Evolutionary conservation across 2,329 filamentous ascomycete species (phyloP).

Genomic region (Cercospora berteroae): DNA sequence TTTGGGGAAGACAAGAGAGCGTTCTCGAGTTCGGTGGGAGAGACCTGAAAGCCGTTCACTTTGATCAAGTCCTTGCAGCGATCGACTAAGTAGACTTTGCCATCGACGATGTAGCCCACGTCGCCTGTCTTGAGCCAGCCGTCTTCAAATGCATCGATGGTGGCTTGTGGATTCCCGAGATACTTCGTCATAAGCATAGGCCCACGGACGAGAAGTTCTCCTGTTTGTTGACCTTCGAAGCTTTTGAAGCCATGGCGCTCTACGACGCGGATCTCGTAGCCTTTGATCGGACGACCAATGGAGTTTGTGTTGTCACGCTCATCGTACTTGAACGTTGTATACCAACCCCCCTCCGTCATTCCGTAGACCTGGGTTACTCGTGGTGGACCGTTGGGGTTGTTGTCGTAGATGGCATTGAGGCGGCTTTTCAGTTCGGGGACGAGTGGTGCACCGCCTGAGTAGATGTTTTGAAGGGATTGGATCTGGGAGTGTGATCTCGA

Average conservation of each 20-base stretch:
- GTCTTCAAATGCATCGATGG: slow-evolving; percentile 30
- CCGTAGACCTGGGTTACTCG: slow-evolving; percentile 53
- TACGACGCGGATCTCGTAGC: slow-evolving; percentile 39
- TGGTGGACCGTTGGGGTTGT: slow-evolving; percentile 38
- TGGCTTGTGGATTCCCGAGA: slow-evolving; percentile 34
- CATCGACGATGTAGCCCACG: slow-evolving; percentile 34
- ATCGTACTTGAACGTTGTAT: slow-evolving; percentile 43
- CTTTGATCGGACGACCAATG: slow-evolving; percentile 48
- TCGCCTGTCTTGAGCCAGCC: slow-evolving; percentile 92
- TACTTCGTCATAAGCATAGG: slow-evolving; percentile 45
- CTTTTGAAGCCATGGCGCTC: slow-evolving; percentile 17
- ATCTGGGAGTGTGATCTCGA: slow-evolving; percentile 40
- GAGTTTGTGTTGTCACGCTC: slow-evolving; percentile 47
- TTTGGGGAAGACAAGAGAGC: slow-evolving; percentile 28
- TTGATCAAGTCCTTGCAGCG: slow-evolving; percentile 41
- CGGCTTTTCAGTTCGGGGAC: slow-evolving; percentile 43
- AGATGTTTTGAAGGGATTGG: slow-evolving; percentile 45
- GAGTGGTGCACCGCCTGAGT: slow-evolving; percentile 52
- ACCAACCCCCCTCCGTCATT: slow-evolving; percentile 53
- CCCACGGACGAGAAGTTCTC: slow-evolving; percentile 45
- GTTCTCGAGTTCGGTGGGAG: slow-evolving; percentile 37
- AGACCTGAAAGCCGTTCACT: slow-evolving; percentile 38
- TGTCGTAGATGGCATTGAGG: slow-evolving; percentile 43
- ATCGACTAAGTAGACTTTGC: slow-evolving; percentile 37
- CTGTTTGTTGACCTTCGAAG: slow-evolving; percentile 48